Evolutionary conservation across 805 yeast species (phyloP), one percentile per base, ranked within the genome.

Genomic region (Yarrowia divulgata): DNA sequence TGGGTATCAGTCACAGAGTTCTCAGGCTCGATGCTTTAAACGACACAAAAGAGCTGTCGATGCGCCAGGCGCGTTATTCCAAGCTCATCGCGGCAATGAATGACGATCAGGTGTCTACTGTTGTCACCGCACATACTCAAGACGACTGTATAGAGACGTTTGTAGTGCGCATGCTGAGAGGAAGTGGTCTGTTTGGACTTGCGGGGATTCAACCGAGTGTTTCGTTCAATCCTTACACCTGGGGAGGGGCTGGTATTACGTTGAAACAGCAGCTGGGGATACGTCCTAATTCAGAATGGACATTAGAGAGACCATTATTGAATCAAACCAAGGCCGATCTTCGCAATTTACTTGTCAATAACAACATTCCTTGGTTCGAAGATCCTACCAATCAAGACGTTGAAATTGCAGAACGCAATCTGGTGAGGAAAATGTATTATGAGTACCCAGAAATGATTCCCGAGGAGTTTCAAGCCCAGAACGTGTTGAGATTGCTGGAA

Each of bases 91-190:
- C 76, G 0, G 77, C 81, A 0, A 87, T 92, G 73, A 63, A 74
- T 0, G 68, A 75, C 0, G 68, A 77, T 2, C 75, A 73, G 0
- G 78, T 83, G 3, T 45, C 75, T 0, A 73, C 81, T n/a, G 69
- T 90, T 5, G 75, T 87, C 29, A 78, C 87, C 49, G 97, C 90
- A 0, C 97, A 91, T 73, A 90, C 87, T 72, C 73, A 80, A 58
- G 87, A 90, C 73, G 97, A 91, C 75, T 92, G 89, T 73, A 68
- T 88, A 14, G 97, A 91, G 74, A 89, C 94, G 0, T 87, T 84
- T 71, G 71, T 88, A 29, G 81, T 87, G 74, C 76, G 96, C 43
- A 78, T 89, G 64, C 67, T 79, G 1, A 68, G 76, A 1, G 81
- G 83, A 37, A 82, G 86, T 46, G 78, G 85, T 0, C 68, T 84